Base-by-base conservation (phyloP, 805 yeast species). In the Barnettozyma vustinii region DNA sequence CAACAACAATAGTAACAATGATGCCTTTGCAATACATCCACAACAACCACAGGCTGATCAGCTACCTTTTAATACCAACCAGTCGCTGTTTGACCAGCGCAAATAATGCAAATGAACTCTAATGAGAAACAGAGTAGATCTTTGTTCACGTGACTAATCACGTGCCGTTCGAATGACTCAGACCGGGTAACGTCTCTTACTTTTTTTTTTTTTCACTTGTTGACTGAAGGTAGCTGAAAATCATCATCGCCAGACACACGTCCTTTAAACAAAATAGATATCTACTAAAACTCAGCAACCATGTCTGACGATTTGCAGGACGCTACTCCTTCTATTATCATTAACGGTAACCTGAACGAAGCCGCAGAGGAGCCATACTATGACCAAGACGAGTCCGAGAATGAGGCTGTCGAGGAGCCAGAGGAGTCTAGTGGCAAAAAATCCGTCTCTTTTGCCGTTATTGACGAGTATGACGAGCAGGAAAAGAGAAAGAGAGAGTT, bases 251-350 rank as follows among this genome's bases (percentile, higher is more conserved):
- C 5, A 4, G 33, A 12, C 16, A 12, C 33, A 30, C 33, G 33
- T 30, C n/a, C 12, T 15, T 30, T 30, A 13, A 30, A 13, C 33
- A 9, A 30, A 30, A 30, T 30, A 9, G 30, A 26, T 10, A 26
- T 26, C 13, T 30, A 30, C 2, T 7, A 30, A 30, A 30, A 30
- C 33, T 36, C 39, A 36, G 19, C 21, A 36, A 36, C 21, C 39
- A 84, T 84, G 91, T 79, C 89, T 54, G 85, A 76, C 66, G 91
- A 88, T 72, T 75, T 88, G 61, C 90, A 88, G 67, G 88, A 82
- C 68, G 90, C 84, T 50, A 83, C 83, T 57, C 96, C 97, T 41
- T 87, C 84, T 65, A 83, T 90, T 61, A 82, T 90, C 58, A 86
- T 88, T 65, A 80, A 70, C 72, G 87, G 79, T 72, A 78, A 69